Percentiles rank a stretch among this genome's conserved stretches.
Conservation (phyloP, 2,329 filamentous ascomycete genomes). For the Ampelomyces quisqualis region DNA sequence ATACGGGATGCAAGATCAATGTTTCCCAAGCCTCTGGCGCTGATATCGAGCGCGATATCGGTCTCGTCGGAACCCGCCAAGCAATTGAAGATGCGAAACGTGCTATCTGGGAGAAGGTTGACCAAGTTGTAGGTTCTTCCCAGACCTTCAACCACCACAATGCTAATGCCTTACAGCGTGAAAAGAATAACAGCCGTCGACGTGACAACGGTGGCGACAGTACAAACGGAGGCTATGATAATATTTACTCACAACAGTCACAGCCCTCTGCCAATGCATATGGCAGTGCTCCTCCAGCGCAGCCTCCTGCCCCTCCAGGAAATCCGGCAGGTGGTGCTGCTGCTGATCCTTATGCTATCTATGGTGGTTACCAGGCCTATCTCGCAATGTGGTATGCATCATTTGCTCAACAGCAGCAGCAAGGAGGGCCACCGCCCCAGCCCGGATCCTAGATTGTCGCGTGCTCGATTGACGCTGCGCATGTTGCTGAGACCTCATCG, state of each 20-base stretch:
- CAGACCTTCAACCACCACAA: neutral
- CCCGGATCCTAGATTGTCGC: constrained; percentile 39
- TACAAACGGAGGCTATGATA: constrained; percentile 36
- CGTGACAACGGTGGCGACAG: constrained; percentile 32
- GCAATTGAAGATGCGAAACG: constrained; percentile 78
- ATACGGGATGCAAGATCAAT: constrained; percentile 91
- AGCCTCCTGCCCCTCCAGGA: constrained; percentile 29
- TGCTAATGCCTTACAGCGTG: constrained; percentile 44
- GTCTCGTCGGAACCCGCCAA: constrained; percentile 74
- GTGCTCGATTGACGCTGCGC: constrained; percentile 39
- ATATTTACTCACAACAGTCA: constrained; percentile 51
- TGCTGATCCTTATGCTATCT: constrained; percentile 66
- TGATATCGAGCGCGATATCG: constrained; percentile 82
- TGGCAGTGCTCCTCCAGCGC: constrained; percentile 25
- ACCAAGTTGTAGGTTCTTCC: constrained; percentile 69
- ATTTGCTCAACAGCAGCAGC: constrained; percentile 54
- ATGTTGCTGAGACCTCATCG: constrained; percentile 39
- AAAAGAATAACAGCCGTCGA: constrained; percentile 49
- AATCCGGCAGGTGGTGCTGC: constrained; percentile 46
- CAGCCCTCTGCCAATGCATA: constrained; percentile 41
- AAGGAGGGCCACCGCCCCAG: constrained; percentile 30
- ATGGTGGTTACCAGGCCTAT: constrained; percentile 81
- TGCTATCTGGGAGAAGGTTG: constrained; percentile 89
- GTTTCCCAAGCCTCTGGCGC: constrained; percentile 79
- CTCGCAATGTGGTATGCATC: constrained; percentile 79